Base-by-base conservation (phyloP, 31 red algal species). In the Endocladia muricata region DNA sequence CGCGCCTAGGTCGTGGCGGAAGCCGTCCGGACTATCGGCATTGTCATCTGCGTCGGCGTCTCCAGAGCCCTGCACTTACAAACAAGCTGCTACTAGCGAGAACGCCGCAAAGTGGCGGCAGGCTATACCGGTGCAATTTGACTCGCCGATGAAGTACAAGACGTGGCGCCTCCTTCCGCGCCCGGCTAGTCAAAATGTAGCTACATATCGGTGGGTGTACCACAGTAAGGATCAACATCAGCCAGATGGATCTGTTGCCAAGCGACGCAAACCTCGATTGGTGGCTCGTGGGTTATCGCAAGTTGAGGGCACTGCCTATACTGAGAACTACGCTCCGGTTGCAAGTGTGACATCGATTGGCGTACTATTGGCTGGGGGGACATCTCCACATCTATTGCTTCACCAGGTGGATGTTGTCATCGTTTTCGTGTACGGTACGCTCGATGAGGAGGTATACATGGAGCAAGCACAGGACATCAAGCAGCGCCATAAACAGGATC, bases 361-460 rank as follows among this genome's bases (percentile, higher is more conserved):
- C 38, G 25, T 66, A 2, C 4, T 66, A 19, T 15, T 66, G 2
- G 32, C 61, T 19, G 32, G 32, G 23, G 33, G 3, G 32, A 34
- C 25, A 6, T 33, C 26, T 35, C 26, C 32, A 37, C 19, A 66
- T 33, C 61, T 66, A 3, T 28, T 2, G 4, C 3, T 35, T 66
- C 61, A 37, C 61, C 68, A 83, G 49, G 1, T 74, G 11, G 63
- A 83, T 5, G 69, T 83, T 1, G 32, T 26, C 9, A 56, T 37
- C 19, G 70, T 68, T 13, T 77, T 55, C 29, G 22, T 75, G 42
- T 74, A 83, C 42, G 69, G 33, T 19, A 36, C 40, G 4, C 34
- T 83, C 68, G 79, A 83, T 28, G 68, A 4, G 5, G 79, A 40
- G 33, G 42, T 83, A 8, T 83, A 74, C 54, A 34, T 83, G 37